Percentiles rank a stretch among this genome's conserved stretches.
Evolutionary conservation across 2,329 filamentous ascomycete genomes (phyloP).

Genomic region (Alternaria tenuissima): DNA sequence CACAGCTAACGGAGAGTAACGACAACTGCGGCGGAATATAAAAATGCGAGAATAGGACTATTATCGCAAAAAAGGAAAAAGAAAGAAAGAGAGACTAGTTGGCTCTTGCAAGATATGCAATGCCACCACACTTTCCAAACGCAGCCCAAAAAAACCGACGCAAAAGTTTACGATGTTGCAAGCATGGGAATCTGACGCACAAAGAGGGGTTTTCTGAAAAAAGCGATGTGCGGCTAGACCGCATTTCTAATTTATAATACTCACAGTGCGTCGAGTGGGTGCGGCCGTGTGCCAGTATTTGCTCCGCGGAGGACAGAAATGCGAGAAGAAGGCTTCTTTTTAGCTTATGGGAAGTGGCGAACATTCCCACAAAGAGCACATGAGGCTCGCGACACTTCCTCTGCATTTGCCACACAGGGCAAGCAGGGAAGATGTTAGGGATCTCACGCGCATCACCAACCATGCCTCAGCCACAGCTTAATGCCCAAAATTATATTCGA

Average conservation of each 20-base stretch:
- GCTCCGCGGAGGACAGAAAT: conserved; percentile 10
- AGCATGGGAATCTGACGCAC: conserved; percentile 18
- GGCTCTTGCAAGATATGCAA: not conserved
- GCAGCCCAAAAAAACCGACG: not conserved
- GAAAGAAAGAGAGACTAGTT: not conserved
- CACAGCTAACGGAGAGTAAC: not conserved
- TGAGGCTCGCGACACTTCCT: conserved; percentile 8
- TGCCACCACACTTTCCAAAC: not conserved
- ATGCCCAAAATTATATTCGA: not conserved
- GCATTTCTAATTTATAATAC: conserved; percentile 19
- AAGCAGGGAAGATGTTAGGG: not conserved
- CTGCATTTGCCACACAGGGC: conserved; percentile 3
- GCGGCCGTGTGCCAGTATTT: not conserved
- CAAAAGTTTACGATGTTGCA: conserved; percentile 9
- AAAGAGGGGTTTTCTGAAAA: conserved; percentile 10
- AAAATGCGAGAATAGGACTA: not conserved
- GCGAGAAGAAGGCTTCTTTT: conserved; percentile 1
- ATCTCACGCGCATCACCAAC: not conserved
- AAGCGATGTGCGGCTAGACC: conserved; percentile 18
- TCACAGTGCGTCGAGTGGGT: not conserved
- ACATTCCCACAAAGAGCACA: conserved; percentile 3
- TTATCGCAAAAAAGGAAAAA: not conserved
- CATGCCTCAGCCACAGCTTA: not conserved
- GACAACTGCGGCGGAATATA: not conserved
- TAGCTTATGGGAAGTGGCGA: not conserved